Evolutionary conservation across 225 moss, liverwort and hornwort genomes (phyloP).

Genomic region (Straminergon stramineum): DNA sequence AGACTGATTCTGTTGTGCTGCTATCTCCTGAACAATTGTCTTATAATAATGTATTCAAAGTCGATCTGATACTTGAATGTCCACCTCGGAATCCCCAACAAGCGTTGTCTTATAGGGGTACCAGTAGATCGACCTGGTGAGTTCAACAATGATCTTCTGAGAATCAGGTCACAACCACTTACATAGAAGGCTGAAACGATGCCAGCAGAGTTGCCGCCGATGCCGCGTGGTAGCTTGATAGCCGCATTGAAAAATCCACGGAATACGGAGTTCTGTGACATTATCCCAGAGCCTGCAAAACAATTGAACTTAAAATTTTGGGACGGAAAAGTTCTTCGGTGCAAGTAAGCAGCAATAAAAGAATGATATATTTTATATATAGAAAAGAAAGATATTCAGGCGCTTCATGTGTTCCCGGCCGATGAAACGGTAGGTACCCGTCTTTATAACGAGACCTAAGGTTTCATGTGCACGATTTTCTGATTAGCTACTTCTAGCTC

Average conservation of each 20-base stretch:
- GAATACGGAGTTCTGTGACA: conserved; percentile 57
- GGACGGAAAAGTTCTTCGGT: not conserved
- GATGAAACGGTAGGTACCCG: not conserved
- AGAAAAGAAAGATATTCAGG: not conserved
- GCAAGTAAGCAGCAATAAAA: not conserved
- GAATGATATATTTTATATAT: not conserved
- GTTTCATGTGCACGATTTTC: not conserved
- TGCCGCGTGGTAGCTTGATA: conserved; percentile 74
- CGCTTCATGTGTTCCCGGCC: not conserved
- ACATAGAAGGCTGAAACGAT: conserved; percentile 77
- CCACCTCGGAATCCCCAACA: not conserved
- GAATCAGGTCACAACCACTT: not conserved
- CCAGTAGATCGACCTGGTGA: not conserved
- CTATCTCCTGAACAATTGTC: not conserved
- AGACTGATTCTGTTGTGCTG: not conserved
- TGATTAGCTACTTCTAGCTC: conserved; percentile 7
- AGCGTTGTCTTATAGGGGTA: not conserved
- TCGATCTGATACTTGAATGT: not conserved
- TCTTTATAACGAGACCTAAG: not conserved
- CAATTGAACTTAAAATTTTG: not conserved
- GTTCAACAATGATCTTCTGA: not conserved
- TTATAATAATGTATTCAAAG: not conserved
- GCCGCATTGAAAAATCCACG: conserved; percentile 85
- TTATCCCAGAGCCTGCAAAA: conserved; percentile 73
- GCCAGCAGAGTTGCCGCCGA: conserved; percentile 74